Evolutionary conservation across 1,284 basidiomycete genomes (phyloP).

Genomic region (Omphalotus olearius): DNA sequence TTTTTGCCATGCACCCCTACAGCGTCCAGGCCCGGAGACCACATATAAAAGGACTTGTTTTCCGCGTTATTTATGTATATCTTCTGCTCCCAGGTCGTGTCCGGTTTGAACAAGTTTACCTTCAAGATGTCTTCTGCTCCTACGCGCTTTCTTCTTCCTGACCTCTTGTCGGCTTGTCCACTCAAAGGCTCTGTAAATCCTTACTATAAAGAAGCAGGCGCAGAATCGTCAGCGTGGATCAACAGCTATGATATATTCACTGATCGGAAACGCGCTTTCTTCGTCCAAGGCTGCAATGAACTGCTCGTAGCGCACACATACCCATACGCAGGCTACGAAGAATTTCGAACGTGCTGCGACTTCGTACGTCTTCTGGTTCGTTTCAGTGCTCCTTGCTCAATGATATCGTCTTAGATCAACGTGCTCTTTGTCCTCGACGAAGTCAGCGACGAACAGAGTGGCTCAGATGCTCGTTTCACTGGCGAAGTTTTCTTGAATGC

Average conservation of each 20-base stretch:
- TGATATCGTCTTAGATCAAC: constrained; percentile 29
- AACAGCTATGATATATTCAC: constrained; percentile 56
- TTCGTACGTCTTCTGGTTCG: constrained; percentile 33
- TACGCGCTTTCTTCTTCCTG: constrained; percentile 45
- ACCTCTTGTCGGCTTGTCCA: constrained; percentile 47
- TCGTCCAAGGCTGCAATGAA: constrained; percentile 56
- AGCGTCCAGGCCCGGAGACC: constrained; percentile 2
- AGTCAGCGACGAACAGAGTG: constrained; percentile 63
- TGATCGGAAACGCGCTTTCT: constrained; percentile 56
- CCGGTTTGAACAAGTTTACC: not conserved
- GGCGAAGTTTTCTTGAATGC: constrained; percentile 50
- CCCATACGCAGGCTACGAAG: constrained; percentile 52
- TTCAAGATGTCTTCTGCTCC: not conserved
- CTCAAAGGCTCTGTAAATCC: constrained; percentile 46
- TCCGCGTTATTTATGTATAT: not conserved
- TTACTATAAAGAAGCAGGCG: constrained; percentile 48
- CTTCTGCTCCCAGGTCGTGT: not conserved
- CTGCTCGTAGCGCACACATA: constrained; percentile 61
- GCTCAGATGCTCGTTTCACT: constrained; percentile 48
- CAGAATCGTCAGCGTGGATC: constrained; percentile 59
- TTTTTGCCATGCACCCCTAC: not conserved
- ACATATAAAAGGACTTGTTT: constrained; percentile 6
- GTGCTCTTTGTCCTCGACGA: constrained; percentile 68
- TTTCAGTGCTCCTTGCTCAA: not conserved
- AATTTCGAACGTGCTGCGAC: constrained; percentile 59